These are phyloP conservation scores for Colletotrichum sp. DNA, from an alignment of 2,329 filamentous ascomycete species.

Conservation along the genomic window DNA sequence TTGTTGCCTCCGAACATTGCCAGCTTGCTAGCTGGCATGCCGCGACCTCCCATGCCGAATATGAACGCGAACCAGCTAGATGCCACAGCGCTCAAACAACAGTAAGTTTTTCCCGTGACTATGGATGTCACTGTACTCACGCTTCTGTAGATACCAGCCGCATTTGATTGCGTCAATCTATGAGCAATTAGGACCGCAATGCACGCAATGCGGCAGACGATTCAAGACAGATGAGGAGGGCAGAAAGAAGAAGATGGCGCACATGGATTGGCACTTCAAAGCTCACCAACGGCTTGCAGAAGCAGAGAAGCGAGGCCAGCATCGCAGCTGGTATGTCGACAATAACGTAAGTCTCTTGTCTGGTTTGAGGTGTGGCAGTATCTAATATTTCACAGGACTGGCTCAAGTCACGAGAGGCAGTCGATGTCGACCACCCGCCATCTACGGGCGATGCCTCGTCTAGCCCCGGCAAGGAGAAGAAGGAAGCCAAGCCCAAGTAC, in stretches of 20 bases:
- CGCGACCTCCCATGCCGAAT: conserved; percentile 32
- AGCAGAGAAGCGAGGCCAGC: conserved; percentile 83
- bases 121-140: conserved; percentile 10
- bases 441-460: conserved; percentile 9
- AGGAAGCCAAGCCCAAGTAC: conserved; percentile 62
- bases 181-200: conserved; percentile 83
- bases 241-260: conserved; percentile 83
- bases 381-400: conserved; percentile 12
- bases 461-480: conserved; percentile 33
- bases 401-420: conserved; percentile 31
- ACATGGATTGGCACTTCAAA: conserved; percentile 98
- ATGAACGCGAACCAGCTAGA: conserved; percentile 64
- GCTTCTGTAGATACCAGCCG: conserved; percentile 66
- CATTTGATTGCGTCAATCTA: conserved; percentile 78
- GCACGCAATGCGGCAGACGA: conserved; percentile 88
- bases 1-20: conserved; percentile 40
- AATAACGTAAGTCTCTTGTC: conserved; percentile 69
- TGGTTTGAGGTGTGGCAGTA: conserved; percentile 16
- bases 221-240: conserved; percentile 82
- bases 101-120: conserved; percentile 53
- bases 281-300: conserved; percentile 90
- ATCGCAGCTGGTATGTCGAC: conserved; percentile 94
- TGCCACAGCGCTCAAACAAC: conserved; percentile 70
- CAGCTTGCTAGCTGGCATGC: conserved; percentile 36
- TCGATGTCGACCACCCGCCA: conserved; percentile 28